phyloP scores from a whole-genome alignment of 768 basidiomycete genomes.

The Termitomyces eurrhizus region DNA sequence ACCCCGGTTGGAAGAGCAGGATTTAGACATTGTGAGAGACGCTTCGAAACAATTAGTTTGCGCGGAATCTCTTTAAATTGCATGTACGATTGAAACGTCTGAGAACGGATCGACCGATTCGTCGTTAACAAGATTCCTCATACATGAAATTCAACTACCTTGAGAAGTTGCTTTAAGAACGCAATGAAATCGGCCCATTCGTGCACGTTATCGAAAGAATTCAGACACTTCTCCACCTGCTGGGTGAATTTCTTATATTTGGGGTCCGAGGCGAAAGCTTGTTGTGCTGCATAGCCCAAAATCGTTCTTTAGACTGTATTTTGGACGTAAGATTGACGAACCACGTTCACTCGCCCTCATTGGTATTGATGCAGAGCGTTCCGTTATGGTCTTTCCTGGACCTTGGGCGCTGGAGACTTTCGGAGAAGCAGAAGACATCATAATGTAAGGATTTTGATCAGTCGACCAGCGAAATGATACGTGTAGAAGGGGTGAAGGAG shows the following conservation, averaged over 20 bases:
- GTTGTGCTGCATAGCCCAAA: slow-evolving; percentile 37
- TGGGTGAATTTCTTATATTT: slow-evolving; percentile 93
- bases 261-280: slow-evolving; percentile 71
- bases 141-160: slow-evolving; percentile 43
- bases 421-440: slow-evolving; percentile 21
- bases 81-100: slow-evolving; percentile 92
- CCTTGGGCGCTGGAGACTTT: slow-evolving; percentile 29
- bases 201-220: slow-evolving; percentile 91
- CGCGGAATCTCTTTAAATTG: slow-evolving; percentile 96
- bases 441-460: slow-evolving; percentile 1
- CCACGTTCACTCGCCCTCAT: slow-evolving; percentile 48
- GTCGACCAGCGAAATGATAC: slow-evolving; percentile 16
- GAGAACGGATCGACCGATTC: background rate
- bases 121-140: background rate
- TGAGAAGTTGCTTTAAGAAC: slow-evolving; percentile 90
- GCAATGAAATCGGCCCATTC: slow-evolving; percentile 99
- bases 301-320: background rate
- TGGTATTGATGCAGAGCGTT: slow-evolving; percentile 36
- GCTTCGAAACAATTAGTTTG: slow-evolving; percentile 92
- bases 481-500: slow-evolving; percentile 11
- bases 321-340: slow-evolving; percentile 22
- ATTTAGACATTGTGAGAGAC: slow-evolving; percentile 93
- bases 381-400: slow-evolving; percentile 30
- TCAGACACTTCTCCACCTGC: slow-evolving; percentile 90
- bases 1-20: slow-evolving; percentile 97